phyloP scores from a whole-genome alignment of 306 rosid species.

The Urtica urens region DNA sequence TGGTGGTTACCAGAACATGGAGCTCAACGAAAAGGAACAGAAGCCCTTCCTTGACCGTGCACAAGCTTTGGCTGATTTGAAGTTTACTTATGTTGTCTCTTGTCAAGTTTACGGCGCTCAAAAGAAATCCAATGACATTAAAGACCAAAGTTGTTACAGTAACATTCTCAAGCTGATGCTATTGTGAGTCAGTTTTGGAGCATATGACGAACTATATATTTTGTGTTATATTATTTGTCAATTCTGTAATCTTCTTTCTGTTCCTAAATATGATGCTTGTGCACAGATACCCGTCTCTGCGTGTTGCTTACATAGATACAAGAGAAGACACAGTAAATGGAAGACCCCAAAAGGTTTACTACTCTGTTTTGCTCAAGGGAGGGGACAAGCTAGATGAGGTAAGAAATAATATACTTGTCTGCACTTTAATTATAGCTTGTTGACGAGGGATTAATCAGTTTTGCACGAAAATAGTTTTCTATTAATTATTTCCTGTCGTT shows the following conservation, averaged over 20 bases:
- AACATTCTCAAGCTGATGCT: constrained; percentile 77
- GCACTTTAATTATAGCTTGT: neutral
- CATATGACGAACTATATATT: constrained; percentile 7
- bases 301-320: constrained; percentile 92
- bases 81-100: constrained; percentile 92
- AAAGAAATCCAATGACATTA: constrained; percentile 41
- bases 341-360: constrained; percentile 38
- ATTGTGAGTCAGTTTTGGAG: constrained; percentile 45
- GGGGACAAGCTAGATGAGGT: constrained; percentile 91
- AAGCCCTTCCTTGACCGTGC: constrained; percentile 29
- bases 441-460: too few species aligned
- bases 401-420: constrained; percentile 15
- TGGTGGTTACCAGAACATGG: constrained; percentile 30
- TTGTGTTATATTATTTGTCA: constrained; percentile 1
- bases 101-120: constrained; percentile 81
- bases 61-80: constrained; percentile 77
- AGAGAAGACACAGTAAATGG: constrained; percentile 42
- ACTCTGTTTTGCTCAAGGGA: constrained; percentile 93
- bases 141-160: constrained; percentile 42
- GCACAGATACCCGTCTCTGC: constrained; percentile 65
- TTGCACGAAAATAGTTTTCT: too few species aligned
- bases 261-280: constrained; percentile 17
- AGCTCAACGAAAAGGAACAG: constrained; percentile 10
- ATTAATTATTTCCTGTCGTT: too few species aligned
- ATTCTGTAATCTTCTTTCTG: constrained; percentile 5